Conservation (phyloP, 2,329 filamentous ascomycete genomes). For the Xylariaceae sp. region DNA sequence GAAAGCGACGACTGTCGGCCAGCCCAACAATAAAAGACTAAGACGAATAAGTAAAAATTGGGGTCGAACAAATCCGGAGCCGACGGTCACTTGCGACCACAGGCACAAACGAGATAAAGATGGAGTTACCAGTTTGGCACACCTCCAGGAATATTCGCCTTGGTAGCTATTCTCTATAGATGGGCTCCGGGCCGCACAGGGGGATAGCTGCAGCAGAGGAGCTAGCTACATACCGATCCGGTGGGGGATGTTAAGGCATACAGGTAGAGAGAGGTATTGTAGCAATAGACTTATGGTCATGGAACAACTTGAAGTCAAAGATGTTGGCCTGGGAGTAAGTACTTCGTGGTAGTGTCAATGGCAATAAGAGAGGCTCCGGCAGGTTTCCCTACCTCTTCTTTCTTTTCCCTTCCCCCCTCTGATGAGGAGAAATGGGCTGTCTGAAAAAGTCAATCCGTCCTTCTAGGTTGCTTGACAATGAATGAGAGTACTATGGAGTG, state of each 20-base stretch:
- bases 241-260: too few species aligned
- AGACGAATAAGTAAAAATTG: slow-evolving; percentile 15
- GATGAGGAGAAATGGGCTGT: slow-evolving; percentile 21
- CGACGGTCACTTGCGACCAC: slow-evolving; percentile 14
- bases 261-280: too few species aligned
- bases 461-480: too few species aligned
- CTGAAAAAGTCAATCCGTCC: slow-evolving; percentile 20
- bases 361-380: background rate
- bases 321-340: too few species aligned
- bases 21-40: background rate
- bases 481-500: slow-evolving; percentile 8
- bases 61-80: slow-evolving; percentile 11
- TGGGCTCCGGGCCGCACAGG: too few species aligned
- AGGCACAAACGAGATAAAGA: slow-evolving; percentile 5
- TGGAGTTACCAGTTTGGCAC: background rate
- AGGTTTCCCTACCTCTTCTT: background rate
- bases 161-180: too few species aligned
- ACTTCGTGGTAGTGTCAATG: background rate
- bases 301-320: too few species aligned
- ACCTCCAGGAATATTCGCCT: too few species aligned
- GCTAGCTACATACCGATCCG: too few species aligned
- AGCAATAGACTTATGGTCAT: too few species aligned
- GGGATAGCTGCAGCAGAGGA: too few species aligned
- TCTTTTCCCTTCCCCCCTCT: background rate
- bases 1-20: slow-evolving; percentile 1